Base-by-base conservation (phyloP, 768 basidiomycete genomes). In the Mycena sanguinolenta region DNA sequence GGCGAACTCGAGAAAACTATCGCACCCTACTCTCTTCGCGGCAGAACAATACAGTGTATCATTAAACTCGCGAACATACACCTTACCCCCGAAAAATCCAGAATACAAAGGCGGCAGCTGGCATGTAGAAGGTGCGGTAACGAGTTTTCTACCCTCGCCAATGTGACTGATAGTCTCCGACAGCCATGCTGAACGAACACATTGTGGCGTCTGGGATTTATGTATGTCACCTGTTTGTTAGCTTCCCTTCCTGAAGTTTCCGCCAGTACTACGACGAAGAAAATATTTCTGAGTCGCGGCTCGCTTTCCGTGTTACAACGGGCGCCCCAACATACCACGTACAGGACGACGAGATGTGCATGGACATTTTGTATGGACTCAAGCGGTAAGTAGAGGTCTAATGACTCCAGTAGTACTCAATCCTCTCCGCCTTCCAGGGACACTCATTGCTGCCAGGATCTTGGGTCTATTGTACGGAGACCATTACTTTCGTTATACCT, bases 21-120 rank as follows among this genome's bases (percentile, higher is more conserved):
- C n/a, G 25, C 38, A 19, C 67, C 71, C 1, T 73, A 65, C 53
- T 69, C 71, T 25, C 59, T 73, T 4, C 58, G 67, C 1, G 71
- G 71, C 19, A 73, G 67, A 53, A 73, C 67, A 2, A 69, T 81
- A 12, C 81, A 83, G 64, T 74, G 80, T 23, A 80, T 83, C 59
- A 77, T 82, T 61, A 83, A 82, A 67, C 75, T 82, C 3, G 82
- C 81, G 2, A 81, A 80, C 67, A 82, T 81, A 38, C 60, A 74
- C 21, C 54, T 78, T 58, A 80, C 80, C 2, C 74, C 77, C 10
- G 10, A 77, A 78, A 25, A 74, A 77, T 5, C 75, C 77, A 0
- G 57, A 60, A 52, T 82, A 80, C 58, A 54, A 67, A 4, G 81
- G 81, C 21, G 80, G 80, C 0, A 72, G 75, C 39, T 83, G 80